These are phyloP conservation scores for Thielaviopsis ethacetica DNA, from an alignment of 2,329 filamentous ascomycete species.

Conservation along the genomic window DNA sequence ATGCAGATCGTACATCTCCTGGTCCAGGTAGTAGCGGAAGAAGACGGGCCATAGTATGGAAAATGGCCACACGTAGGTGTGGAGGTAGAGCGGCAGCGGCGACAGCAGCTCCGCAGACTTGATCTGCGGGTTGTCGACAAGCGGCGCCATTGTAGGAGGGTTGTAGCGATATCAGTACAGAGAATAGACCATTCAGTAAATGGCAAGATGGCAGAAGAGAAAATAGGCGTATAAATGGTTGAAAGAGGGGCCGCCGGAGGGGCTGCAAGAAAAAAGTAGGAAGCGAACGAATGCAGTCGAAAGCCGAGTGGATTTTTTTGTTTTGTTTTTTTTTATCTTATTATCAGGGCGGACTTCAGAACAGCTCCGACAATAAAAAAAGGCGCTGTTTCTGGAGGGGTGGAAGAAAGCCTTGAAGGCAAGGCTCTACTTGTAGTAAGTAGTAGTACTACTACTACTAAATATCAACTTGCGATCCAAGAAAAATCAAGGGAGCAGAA, in stretches of 20 bases:
- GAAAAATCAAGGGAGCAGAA: background rate
- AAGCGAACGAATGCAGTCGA: background rate
- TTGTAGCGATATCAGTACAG: background rate
- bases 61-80: conserved; percentile 89
- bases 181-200: background rate
- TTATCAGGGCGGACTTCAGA: background rate
- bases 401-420: background rate
- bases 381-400: background rate
- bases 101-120: conserved; percentile 75
- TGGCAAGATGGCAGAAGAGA: background rate
- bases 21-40: conserved; percentile 68
- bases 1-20: conserved; percentile 74
- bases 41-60: conserved; percentile 83
- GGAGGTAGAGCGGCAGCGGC: conserved; percentile 63
- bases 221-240: background rate
- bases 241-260: background rate
- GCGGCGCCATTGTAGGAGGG: conserved; percentile 42
- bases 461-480: background rate
- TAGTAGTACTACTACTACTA: background rate
- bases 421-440: background rate
- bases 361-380: background rate
- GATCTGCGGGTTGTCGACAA: conserved; percentile 88
- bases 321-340: background rate
- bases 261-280: background rate
- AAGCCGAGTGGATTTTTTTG: background rate